phyloP scores from a whole-genome alignment of 139 green algal genomes.

The Trebouxia sp. region DNA sequence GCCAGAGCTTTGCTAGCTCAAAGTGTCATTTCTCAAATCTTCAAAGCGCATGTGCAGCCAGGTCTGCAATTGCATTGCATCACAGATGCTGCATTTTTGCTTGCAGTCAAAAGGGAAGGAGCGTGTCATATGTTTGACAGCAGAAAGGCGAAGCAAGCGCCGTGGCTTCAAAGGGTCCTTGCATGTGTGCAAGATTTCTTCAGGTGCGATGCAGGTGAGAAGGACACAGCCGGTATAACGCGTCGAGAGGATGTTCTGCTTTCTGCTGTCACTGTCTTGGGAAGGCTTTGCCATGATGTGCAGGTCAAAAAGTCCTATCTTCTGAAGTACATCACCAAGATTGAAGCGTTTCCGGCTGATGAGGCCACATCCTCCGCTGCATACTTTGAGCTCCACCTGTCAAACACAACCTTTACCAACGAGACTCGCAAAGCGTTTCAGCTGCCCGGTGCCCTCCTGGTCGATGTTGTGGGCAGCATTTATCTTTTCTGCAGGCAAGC shows the following conservation, averaged over 20 bases:
- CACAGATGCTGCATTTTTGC: neutral
- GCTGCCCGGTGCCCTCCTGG: neutral
- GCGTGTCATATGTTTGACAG: slow-evolving; percentile 54
- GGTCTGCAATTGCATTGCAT: neutral
- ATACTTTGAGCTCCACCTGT: slow-evolving; percentile 44
- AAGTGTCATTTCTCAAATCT: neutral
- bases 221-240: too few species aligned
- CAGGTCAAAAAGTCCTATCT: slow-evolving; percentile 47
- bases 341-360: slow-evolving; percentile 43
- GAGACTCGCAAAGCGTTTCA: slow-evolving; percentile 43
- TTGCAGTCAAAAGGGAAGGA: slow-evolving; percentile 7
- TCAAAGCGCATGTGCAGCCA: neutral
- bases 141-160: slow-evolving; percentile 42
- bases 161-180: slow-evolving; percentile 55
- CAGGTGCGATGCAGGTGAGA: slow-evolving; percentile 12
- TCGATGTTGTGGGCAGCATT: slow-evolving; percentile 47
- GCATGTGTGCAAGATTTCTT: slow-evolving; percentile 45
- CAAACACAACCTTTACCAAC: slow-evolving; percentile 41
- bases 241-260: neutral
- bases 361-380: slow-evolving; percentile 10
- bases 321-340: slow-evolving; percentile 42
- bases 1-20: too few species aligned
- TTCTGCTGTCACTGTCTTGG: neutral
- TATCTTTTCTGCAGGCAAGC: slow-evolving; percentile 50
- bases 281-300: neutral